Percentiles rank a stretch among this genome's conserved stretches.
Conservation (phyloP, 169 alveolate genomes). For the Amoebophrya sp. region DNA sequence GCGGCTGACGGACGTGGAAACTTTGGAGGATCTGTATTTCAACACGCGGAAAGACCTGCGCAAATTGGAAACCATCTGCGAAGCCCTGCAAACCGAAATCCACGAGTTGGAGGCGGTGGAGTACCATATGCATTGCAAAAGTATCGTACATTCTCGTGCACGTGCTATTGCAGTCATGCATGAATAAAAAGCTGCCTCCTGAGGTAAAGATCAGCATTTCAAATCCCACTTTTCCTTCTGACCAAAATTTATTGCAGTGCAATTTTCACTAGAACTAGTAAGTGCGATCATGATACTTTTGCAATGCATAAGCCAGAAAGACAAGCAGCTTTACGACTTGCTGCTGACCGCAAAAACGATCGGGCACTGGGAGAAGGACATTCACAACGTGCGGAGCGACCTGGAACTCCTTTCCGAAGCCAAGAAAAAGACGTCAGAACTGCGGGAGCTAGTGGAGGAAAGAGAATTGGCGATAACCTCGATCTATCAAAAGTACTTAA, state of each 20-base stretch:
- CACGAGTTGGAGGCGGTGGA: no score
- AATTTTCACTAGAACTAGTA: no score
- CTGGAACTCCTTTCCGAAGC: neutral
- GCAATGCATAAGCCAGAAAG: no score
- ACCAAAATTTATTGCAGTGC: no score
- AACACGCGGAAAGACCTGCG: neutral
- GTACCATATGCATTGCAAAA: no score
- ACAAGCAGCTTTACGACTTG: neutral
- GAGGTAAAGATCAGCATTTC: no score
- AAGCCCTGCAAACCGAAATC: neutral
- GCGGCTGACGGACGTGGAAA: neutral
- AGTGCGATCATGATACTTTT: no score
- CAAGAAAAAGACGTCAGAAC: neutral
- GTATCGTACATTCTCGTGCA: no score
- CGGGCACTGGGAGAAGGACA: neutral
- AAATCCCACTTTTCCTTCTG: no score
- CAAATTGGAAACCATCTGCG: neutral
- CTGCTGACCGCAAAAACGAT: neutral
- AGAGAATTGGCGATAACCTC: neutral
- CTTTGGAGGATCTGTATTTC: neutral
- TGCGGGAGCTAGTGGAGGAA: constrained; percentile 1
- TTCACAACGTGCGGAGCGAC: neutral
- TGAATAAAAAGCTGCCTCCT: no score
- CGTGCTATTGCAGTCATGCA: no score
- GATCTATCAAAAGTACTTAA: no score